Base-by-base conservation (phyloP, 352 stramenopile species). In the Phytophthora litchii region DNA sequence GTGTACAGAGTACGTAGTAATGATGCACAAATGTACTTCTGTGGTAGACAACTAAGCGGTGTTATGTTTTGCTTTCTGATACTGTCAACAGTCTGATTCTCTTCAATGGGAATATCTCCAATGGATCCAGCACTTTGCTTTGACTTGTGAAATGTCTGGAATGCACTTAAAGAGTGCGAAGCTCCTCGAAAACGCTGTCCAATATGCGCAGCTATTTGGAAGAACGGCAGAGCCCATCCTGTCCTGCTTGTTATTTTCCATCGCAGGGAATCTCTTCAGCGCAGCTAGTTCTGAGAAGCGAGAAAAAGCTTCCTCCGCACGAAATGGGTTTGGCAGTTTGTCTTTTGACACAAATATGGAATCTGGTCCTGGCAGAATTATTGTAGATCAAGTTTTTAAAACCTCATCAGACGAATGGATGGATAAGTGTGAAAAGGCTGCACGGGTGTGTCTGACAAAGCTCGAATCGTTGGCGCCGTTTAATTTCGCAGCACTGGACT, bases 91-190 rank as follows among this genome's bases (percentile, higher is more conserved):
- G 78, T 83, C 78, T 14, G 57, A 76, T 16, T 51, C 38, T 6
- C 50, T 83, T 17, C 63, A 85, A 38, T 84, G 69, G 76, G 78
- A 83, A 23, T 85, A 80, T 35, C 23, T 88, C 34, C 47, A 80
- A 32, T 85, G 76, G 77, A 54, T 91, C 7, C 80, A 92, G 32
- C 81, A 92, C 25, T 84, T 85, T 13, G 60, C 74, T 21, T 67
- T 54, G 1, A 54, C 86, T 35, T 89, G 74, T 47, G 78, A 90
- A 37, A 16, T 49, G 29, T 52, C 48, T 29, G 67, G 47, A 16
- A 48, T 43, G 37, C 49, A 54, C 13, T 16, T 83, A 23, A 78
- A 74, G 17, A 70, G 60, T 38, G 56, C 67, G 8, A 57, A 77
- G 52, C 58, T 86, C 16, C 34, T 83, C 21, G 64, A 84, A 53